Base-by-base conservation (phyloP, 805 yeast genomes). In the Saccharomycopsis sp. region DNA sequence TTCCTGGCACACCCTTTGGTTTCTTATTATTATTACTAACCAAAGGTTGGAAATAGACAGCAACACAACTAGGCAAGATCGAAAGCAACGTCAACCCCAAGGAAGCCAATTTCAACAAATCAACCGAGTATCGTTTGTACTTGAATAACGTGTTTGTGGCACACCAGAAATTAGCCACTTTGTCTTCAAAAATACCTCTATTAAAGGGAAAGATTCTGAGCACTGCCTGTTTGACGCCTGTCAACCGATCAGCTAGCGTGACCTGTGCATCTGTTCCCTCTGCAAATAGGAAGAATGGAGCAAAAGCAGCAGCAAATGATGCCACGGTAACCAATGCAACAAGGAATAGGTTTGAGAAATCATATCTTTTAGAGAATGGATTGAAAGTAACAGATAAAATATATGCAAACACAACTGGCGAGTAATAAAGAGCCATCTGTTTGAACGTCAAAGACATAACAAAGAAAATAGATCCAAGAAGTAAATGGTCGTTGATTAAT, bases 111-210 rank as follows among this genome's bases (percentile, higher is more conserved):
- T 89, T 88, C 52, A 94, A 75, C 65, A 87, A 81, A 14, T 75
- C 72, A 17, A 77, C 75, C 1, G 82, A 69, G 66, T 87, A 86
- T 0, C 72, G 65, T 63, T 81, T 83, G 67, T 89, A 86, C 69
- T 93, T 93, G 68, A 92, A 70, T 9, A 90, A 62, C 0, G 87
- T 75, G 69, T 94, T 94, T 1, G 91, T 75, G n/a, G 96, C 86
- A 71, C 98, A 92, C 99, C 99, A 94, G 67, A 94, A 87, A 68
- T 92, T 94, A 47, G 97, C 97, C 15, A 94, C 98, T 69, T 94
- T 94, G 69, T 94, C 98, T 70, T 94, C 99, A 78, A 96, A 94
- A 5, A 94, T 78, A 0, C 99, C 99, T 68, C 98, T 80, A 52
- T 84, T 81, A 64, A 94, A 93, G 0, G 99, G 99, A 70, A 94